These are phyloP conservation scores for Mikania micrantha DNA, from an alignment of 129 eudicot species.

Conservation along the genomic window DNA sequence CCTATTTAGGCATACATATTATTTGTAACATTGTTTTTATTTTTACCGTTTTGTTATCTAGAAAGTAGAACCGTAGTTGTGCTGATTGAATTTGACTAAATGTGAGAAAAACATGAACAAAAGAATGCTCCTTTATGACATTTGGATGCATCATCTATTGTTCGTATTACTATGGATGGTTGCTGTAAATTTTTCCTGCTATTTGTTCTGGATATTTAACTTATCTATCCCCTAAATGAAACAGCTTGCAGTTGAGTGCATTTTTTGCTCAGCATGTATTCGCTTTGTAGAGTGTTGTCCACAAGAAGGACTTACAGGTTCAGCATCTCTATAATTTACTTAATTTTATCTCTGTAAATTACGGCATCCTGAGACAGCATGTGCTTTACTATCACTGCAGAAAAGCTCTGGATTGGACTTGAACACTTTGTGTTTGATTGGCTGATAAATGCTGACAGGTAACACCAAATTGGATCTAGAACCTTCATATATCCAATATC, in stretches of 20 bases:
- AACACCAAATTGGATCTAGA: constrained; percentile 22
- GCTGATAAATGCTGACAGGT: constrained; percentile 99
- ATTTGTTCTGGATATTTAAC: neutral
- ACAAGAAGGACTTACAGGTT: constrained; percentile 99
- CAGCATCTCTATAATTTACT: constrained; percentile 8
- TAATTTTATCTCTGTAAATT: constrained; percentile 6
- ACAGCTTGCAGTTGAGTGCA: constrained; percentile 99
- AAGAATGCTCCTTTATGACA: neutral
- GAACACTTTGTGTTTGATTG: constrained; percentile 98
- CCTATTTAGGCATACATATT: neutral
- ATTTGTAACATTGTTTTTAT: neutral
- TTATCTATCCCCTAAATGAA: constrained; percentile 16
- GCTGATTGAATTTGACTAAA: neutral
- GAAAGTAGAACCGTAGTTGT: neutral
- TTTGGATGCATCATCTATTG: neutral
- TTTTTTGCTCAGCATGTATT: constrained; percentile 97
- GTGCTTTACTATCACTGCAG: constrained; percentile 38
- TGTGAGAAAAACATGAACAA: neutral
- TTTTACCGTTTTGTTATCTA: neutral
- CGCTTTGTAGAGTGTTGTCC: constrained; percentile 99
- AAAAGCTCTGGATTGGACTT: constrained; percentile 94
- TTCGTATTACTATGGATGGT: neutral
- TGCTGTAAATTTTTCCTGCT: neutral
- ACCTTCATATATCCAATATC: neutral
- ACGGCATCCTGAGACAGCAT: constrained; percentile 1